Evolutionary conservation across 257 asterid genomes (phyloP), one percentile per base, ranked within the genome.

Genomic region (Penstemon newberryi): DNA sequence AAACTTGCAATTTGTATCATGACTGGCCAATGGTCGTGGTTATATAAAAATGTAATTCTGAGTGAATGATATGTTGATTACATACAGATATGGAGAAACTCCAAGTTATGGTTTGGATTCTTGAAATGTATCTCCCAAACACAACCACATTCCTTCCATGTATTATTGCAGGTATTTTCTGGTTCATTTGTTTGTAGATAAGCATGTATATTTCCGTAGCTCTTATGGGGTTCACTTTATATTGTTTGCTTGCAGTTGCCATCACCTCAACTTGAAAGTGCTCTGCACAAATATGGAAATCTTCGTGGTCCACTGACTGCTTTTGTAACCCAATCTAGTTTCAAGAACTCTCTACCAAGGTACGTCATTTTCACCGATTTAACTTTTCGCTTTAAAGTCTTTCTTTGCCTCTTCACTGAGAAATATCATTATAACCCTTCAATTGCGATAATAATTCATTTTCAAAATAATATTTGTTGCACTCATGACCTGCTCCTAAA

Each of bases 71-170:
- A 18, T 76, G 60, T 65, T 65, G 52, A 39, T 80, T 75, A 45
- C 77, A 62, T 70, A 60, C 76, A 91, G 99, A 87, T 94, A 69
- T 94, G 99, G 99, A 87, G 88, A 80, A 87, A 87, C 92, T 96
- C 97, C 36, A 89, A 94, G 79, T 80, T 89, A 54, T 94, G 96
- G 96, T 89, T 91, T 65, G 97, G 99, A 60, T 84, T 94, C 83
- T 73, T 94, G 82, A 94, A 94, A 83, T 94, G 97, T 54, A 81
- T 94, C 70, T 89, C 96, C 36, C 99, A 94, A 74, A 94, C 96
- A 3, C 96, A 85, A 71, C 99, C 99, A 18, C 97, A 86, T 77
- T 94, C 99, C 62, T 91, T 91, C 81, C 85, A 76, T 43, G 97
- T 91, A 60, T 73, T 94, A 77, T 73, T 94, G 47, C 96, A 88